A percentile compares a stretch with the other conserved stretches of the same genome.
These are phyloP conservation scores for Durotheca rogersii DNA, from an alignment of 495 filamentous ascomycete species.

Conservation along the genomic window DNA sequence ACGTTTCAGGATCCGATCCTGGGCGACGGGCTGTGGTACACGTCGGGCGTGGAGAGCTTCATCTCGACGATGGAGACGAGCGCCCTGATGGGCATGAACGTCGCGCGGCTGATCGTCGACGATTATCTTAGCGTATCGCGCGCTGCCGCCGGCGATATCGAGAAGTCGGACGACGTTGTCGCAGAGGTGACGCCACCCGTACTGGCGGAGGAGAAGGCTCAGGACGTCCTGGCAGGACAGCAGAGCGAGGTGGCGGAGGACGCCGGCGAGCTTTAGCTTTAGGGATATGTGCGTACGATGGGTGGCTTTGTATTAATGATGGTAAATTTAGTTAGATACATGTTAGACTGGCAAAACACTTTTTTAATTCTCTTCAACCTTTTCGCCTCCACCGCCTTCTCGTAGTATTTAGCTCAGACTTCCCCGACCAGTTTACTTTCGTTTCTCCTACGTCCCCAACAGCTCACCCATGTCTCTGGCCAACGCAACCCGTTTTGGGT, in stretches of 20 bases:
- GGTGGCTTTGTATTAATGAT: no score
- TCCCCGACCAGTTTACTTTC: no score
- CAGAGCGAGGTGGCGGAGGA: constrained; percentile 8
- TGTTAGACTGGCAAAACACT: no score
- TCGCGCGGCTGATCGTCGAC: constrained; percentile 75
- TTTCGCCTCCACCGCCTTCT: no score
- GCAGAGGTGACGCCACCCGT: no score
- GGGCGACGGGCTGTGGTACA: constrained; percentile 76
- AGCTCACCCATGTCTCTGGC: no score
- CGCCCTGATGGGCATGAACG: constrained; percentile 91
- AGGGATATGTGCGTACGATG: no score
- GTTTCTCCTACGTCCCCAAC: no score
- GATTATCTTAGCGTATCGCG: constrained; percentile 38
- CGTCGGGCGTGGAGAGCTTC: constrained; percentile 89
- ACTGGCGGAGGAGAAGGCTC: constrained; percentile 4
- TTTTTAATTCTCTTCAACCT: no score
- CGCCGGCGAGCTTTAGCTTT: constrained; percentile 22
- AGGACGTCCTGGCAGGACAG: constrained; percentile 16
- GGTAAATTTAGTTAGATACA: no score
- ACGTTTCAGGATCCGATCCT: constrained; percentile 84
- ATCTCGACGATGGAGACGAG: constrained; percentile 99
- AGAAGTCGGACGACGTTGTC: background rate
- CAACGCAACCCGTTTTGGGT: no score
- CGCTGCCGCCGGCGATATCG: background rate
- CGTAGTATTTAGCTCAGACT: no score